Conservation (phyloP, 1,284 basidiomycete genomes). For the Ustilago esculenta region DNA sequence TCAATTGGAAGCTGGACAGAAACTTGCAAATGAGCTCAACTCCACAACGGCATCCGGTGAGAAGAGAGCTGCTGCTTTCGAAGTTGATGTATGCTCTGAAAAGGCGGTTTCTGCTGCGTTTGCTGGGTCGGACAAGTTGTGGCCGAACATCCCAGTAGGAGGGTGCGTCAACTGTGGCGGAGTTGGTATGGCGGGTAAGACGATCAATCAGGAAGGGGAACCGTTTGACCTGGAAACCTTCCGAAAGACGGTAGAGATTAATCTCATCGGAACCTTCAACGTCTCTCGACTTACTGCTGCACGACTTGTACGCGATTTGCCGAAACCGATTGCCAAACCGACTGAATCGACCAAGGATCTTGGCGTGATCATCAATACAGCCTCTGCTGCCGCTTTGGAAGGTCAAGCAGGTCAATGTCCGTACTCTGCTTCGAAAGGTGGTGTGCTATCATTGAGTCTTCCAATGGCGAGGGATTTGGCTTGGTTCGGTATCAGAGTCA, state of each 20-base stretch:
- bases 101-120: slow-evolving; percentile 57
- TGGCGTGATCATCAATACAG: slow-evolving; percentile 67
- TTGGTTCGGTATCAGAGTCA: slow-evolving; percentile 60
- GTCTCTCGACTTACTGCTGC: slow-evolving; percentile 65
- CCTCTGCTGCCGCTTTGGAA: slow-evolving; percentile 64
- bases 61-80: slow-evolving; percentile 39
- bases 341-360: slow-evolving; percentile 49
- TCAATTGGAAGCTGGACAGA: slow-evolving; percentile 31
- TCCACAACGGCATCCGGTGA: not conserved
- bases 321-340: slow-evolving; percentile 42
- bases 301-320: slow-evolving; percentile 53
- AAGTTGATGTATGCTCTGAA: slow-evolving; percentile 63
- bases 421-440: slow-evolving; percentile 65
- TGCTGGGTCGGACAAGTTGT: slow-evolving; percentile 41
- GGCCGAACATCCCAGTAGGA: slow-evolving; percentile 52
- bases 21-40: slow-evolving; percentile 39
- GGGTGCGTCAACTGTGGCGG: slow-evolving; percentile 67
- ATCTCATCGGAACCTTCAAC: slow-evolving; percentile 66
- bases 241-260: slow-evolving; percentile 56
- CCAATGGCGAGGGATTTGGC: slow-evolving; percentile 68
- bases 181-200: slow-evolving; percentile 67
- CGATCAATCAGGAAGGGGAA: slow-evolving; percentile 56
- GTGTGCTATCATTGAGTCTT: slow-evolving; percentile 61
- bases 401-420: slow-evolving; percentile 67
- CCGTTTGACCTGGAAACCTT: slow-evolving; percentile 65